phyloP scores from a whole-genome alignment of 2,329 filamentous ascomycete genomes.

The Pyrenophora graminea region DNA sequence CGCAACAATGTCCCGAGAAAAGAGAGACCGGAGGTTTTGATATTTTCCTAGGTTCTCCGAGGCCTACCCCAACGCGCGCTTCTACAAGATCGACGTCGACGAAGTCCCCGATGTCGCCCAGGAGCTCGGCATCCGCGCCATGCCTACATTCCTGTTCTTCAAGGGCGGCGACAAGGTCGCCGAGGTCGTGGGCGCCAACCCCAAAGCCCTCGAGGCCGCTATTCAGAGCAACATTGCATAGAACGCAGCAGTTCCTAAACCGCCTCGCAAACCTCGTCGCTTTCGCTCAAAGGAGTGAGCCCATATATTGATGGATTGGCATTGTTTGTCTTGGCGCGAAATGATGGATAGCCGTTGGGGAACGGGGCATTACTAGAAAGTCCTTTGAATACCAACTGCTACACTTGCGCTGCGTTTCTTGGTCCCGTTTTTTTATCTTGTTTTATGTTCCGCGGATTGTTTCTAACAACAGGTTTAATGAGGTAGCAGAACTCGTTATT shows the following conservation, averaged over 20 bases:
- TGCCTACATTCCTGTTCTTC: conserved; percentile 91
- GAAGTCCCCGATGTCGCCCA: conserved; percentile 73
- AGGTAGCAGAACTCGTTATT: too few relatives aligned
- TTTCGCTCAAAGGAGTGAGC: conserved; percentile 15
- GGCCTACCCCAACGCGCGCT: conserved; percentile 65
- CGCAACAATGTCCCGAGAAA: not conserved
- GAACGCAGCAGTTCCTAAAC: conserved; percentile 6
- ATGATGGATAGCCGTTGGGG: conserved; percentile 1
- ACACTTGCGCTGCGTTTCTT: not conserved
- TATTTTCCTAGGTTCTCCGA: conserved; percentile 59
- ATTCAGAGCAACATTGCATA: conserved; percentile 48
- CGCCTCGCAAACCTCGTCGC: conserved; percentile 8
- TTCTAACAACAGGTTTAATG: too few relatives aligned
- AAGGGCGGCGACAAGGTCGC: conserved; percentile 73
- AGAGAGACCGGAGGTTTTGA: conserved; percentile 7
- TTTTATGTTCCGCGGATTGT: too few relatives aligned
- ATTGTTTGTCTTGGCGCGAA: not conserved
- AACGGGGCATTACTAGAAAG: conserved; percentile 25
- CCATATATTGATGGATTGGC: conserved; percentile 9
- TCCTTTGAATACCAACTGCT: conserved; percentile 15
- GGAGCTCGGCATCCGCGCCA: conserved; percentile 80
- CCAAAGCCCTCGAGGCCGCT: conserved; percentile 63
- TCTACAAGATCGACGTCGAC: conserved; percentile 92
- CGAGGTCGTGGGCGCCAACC: conserved; percentile 81
- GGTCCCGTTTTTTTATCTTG: not conserved